A percentile compares a stretch with the other conserved stretches of the same genome.
Evolutionary conservation across 176 grass and related monocot species (phyloP).

Genomic region (Rhynchospora pubera): DNA sequence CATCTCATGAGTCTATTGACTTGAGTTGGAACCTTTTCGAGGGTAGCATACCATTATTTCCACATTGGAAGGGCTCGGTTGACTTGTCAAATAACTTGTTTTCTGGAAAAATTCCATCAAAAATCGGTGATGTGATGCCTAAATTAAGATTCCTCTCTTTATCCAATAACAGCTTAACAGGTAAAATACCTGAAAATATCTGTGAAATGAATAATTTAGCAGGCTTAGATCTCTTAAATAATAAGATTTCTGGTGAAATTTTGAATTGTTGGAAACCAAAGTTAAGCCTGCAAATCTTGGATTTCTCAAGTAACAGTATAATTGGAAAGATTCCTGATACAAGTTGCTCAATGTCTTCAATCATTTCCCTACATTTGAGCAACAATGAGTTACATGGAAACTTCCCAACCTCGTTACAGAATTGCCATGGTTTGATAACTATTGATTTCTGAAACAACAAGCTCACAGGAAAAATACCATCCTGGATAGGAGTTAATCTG

Average conservation of each 20-base stretch:
- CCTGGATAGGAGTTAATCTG: conserved; percentile 18
- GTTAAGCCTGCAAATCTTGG: conserved; percentile 15
- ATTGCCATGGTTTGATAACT: conserved; percentile 3
- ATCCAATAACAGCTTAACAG: conserved; percentile 26
- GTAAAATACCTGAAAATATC: conserved; percentile 10
- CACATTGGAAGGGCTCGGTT: not conserved
- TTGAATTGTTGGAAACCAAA: conserved; percentile 26
- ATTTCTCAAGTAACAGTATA: conserved; percentile 14
- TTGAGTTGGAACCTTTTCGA: conserved; percentile 21
- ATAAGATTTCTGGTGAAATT: conserved; percentile 18
- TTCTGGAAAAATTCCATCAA: conserved; percentile 22
- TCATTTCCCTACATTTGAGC: conserved; percentile 19
- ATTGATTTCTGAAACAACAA: conserved; percentile 35
- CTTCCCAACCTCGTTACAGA: conserved; percentile 22
- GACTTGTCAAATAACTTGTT: conserved; percentile 30
- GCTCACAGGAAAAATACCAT: conserved; percentile 25
- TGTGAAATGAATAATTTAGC: not conserved
- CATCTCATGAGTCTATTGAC: not conserved
- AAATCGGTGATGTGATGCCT: conserved; percentile 10
- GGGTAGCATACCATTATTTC: conserved; percentile 12
- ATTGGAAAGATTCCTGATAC: conserved; percentile 14
- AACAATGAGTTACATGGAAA: conserved; percentile 24
- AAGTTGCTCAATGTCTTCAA: conserved; percentile 9
- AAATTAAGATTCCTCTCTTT: conserved; percentile 9
- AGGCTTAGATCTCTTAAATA: conserved; percentile 22